Percentiles rank a stretch among this genome's conserved stretches.
These are phyloP conservation scores for Phoma sp. DNA, from an alignment of 2,329 filamentous ascomycete species.

Conservation along the genomic window DNA sequence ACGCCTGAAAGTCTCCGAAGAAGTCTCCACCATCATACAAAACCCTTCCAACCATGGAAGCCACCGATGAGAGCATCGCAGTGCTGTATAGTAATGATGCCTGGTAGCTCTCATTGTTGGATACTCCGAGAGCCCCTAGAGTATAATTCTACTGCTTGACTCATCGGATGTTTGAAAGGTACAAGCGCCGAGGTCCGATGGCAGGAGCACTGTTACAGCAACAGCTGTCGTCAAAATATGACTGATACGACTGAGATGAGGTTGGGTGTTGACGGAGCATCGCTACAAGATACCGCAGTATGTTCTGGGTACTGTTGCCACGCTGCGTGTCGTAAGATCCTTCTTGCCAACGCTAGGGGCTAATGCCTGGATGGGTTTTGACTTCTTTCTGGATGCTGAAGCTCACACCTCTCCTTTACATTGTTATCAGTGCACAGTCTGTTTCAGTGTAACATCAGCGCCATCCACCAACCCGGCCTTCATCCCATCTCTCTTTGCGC, in stretches of 20 bases:
- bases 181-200: too few species aligned
- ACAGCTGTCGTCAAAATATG: too few species aligned
- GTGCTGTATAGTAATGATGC: too few species aligned
- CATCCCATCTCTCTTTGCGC: constrained; percentile 92
- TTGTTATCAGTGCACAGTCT: neutral
- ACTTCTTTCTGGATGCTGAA: neutral
- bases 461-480: constrained; percentile 94
- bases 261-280: neutral
- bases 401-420: neutral
- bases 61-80: neutral
- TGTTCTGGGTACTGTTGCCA: neutral
- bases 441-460: constrained; percentile 51
- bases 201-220: too few species aligned
- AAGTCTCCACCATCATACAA: constrained; percentile 5
- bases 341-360: neutral
- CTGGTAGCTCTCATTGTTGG: too few species aligned
- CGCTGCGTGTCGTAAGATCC: neutral
- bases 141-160: too few species aligned
- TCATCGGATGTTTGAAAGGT: too few species aligned
- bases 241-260: neutral
- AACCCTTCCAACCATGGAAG: neutral
- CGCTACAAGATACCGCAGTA: neutral
- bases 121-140: too few species aligned
- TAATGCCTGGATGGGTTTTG: too few species aligned
- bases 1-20: neutral